Percentiles rank a stretch among this genome's conserved stretches.
These are phyloP conservation scores for Lathyrus aphaca DNA, from an alignment of 306 rosid species.

Conservation along the genomic window DNA sequence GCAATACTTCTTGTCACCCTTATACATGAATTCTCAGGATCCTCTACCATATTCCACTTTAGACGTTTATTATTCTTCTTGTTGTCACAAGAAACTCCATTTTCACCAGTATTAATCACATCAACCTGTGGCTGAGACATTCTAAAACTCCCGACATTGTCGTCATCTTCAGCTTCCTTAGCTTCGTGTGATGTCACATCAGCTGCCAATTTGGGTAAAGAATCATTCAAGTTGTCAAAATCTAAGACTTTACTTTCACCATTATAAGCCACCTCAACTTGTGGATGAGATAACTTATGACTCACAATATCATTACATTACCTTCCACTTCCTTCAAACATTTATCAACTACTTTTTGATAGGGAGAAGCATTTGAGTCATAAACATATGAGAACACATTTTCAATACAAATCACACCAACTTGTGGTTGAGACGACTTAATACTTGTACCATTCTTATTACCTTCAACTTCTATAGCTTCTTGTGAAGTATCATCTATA, in stretches of 20 bases:
- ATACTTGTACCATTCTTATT: neutral
- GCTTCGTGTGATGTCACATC: too few species aligned
- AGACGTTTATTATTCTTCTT: constrained; percentile 5
- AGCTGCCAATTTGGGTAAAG: too few species aligned
- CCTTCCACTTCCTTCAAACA: neutral
- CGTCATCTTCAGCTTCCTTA: too few species aligned
- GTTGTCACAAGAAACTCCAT: constrained; percentile 12
- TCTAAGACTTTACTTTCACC: too few species aligned
- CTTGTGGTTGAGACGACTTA: constrained; percentile 13
- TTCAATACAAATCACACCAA: constrained; percentile 19
- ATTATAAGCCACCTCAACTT: too few species aligned
- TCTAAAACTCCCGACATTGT: too few species aligned
- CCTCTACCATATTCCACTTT: constrained; percentile 18
- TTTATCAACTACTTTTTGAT: neutral
- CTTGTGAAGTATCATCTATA: neutral
- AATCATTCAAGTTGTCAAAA: too few species aligned
- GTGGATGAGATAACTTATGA: too few species aligned
- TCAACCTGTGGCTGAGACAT: too few species aligned
- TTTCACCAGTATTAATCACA: too few species aligned
- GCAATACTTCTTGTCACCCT: constrained; percentile 44
- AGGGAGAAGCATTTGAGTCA: neutral
- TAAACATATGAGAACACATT: constrained; percentile 24
- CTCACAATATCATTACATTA: too few species aligned
- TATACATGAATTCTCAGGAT: neutral
- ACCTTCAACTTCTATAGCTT: constrained; percentile 14